Evolutionary conservation across 2,329 filamentous ascomycete species (phyloP).

Genomic region (Capronia epimyces): DNA sequence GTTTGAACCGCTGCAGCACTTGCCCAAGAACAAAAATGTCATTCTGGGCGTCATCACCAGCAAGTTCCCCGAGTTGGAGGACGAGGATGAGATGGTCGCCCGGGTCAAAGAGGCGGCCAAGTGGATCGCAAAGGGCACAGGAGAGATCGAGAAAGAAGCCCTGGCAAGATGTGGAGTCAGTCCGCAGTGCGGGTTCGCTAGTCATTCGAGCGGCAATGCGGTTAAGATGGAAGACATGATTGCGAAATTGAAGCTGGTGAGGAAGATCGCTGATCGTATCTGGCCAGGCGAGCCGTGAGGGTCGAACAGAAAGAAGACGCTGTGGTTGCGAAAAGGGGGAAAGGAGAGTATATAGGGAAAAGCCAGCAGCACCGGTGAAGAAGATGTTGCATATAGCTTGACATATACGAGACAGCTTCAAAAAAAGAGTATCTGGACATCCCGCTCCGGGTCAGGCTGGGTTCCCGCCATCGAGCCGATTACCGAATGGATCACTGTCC

Average conservation of each 20-base stretch:
- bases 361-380: too few species aligned
- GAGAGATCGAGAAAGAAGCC: slow-evolving; percentile 57
- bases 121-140: slow-evolving; percentile 58
- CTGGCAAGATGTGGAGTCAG: slow-evolving; percentile 59
- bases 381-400: too few species aligned
- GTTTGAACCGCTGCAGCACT: slow-evolving; percentile 54
- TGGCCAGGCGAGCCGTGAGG: slow-evolving; percentile 50
- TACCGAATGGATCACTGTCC: too few species aligned
- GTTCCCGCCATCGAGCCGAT: too few species aligned
- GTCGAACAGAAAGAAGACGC: neutral
- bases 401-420: too few species aligned
- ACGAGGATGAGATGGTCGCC: slow-evolving; percentile 53
- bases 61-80: slow-evolving; percentile 54
- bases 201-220: slow-evolving; percentile 62
- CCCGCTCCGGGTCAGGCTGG: too few species aligned
- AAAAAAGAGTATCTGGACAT: too few species aligned
- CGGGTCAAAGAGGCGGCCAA: slow-evolving; percentile 54
- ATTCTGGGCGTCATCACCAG: slow-evolving; percentile 56
- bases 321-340: neutral
- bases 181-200: slow-evolving; percentile 64
- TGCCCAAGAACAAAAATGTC: slow-evolving; percentile 54
- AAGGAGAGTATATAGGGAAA: neutral
- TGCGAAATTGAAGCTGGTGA: slow-evolving; percentile 60
- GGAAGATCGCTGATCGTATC: slow-evolving; percentile 61
- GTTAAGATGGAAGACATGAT: slow-evolving; percentile 61